Evolutionary conservation across 2,329 filamentous ascomycete genomes (phyloP).

Genomic region (Teratosphaeriaceae sp.): DNA sequence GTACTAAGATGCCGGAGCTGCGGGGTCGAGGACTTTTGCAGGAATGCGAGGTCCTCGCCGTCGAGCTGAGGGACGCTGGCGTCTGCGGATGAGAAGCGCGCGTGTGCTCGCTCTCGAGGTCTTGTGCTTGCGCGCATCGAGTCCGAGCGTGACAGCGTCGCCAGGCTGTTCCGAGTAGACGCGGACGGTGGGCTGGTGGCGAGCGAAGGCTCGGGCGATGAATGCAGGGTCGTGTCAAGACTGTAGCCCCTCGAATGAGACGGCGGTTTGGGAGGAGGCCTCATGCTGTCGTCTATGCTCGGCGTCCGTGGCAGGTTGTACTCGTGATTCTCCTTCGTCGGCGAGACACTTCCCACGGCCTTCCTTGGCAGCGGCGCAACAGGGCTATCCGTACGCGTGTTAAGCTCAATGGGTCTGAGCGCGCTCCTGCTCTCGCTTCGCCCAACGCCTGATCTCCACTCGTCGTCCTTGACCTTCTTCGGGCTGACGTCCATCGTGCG

Average conservation of each 20-base stretch:
- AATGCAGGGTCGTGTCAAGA: slow-evolving; percentile 17
- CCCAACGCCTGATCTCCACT: slow-evolving; percentile 25
- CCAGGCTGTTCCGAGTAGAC: slow-evolving; percentile 26
- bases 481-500: slow-evolving; percentile 26
- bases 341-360: slow-evolving; percentile 8
- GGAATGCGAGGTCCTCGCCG: slow-evolving; percentile 61
- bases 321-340: slow-evolving; percentile 23
- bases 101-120: slow-evolving; percentile 24
- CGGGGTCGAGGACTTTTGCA: slow-evolving; percentile 83
- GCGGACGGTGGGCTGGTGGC: slow-evolving; percentile 18
- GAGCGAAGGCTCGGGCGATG: slow-evolving; percentile 18
- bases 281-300: slow-evolving; percentile 6
- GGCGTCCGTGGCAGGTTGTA: slow-evolving; percentile 1
- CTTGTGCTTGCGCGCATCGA: slow-evolving; percentile 29
- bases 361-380: slow-evolving; percentile 1
- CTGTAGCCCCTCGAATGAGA: slow-evolving; percentile 20
- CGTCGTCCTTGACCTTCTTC: slow-evolving; percentile 26
- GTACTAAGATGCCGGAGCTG: slow-evolving; percentile 83
- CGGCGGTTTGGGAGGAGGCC: slow-evolving; percentile 14
- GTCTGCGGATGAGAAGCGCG: slow-evolving; percentile 27
- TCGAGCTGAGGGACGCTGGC: slow-evolving; percentile 24
- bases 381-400: slow-evolving; percentile 18
- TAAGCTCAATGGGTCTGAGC: slow-evolving; percentile 24
- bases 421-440: slow-evolving; percentile 24
- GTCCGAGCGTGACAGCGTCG: slow-evolving; percentile 30